Base-by-base conservation (phyloP, 805 yeast species). In the Groenewaldozyma salmanticensis region DNA sequence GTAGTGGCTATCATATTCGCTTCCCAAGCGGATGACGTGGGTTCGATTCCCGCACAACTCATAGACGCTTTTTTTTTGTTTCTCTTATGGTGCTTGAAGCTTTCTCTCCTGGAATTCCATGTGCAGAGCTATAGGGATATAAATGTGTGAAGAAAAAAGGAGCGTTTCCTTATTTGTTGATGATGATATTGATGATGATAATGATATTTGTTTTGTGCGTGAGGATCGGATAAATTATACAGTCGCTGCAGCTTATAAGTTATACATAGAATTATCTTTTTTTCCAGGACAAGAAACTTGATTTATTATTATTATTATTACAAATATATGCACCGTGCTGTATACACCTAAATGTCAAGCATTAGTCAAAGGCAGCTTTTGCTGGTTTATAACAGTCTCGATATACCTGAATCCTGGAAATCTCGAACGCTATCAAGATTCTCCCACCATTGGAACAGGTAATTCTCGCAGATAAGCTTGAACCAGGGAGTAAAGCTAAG, bases 401-500 rank as follows among this genome's bases (percentile, higher is more conserved):
- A 53, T 38, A 62, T 57, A 16, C 38, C 42, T 15, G 41, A 37
- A 38, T 72, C 73, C 42, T 62, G 59, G 51, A 62, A 65, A 32
- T 72, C 76, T 35, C 65, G 57, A 48, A 84, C 67, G 46, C 71
- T 65, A 56, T 75, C 78, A 47, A 88, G 67, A 45, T 75, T 70
- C 21, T 71, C 75, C 99, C 99, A 92, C 99, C 99, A 92, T 48
- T 82, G 70, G 66, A 83, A 92, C 56, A 92, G 68, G 56, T 84
- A 85, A 35, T 83, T 76, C 58, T 92, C 88, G 61, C 98, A 92
- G 52, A 92, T 92, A 50, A 92, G 74, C 63, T 85, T 86, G 69
- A 92, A 92, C 99, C 99, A 92, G 4, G 99, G 99, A 4, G 99
- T 92, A 65, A 92, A 92, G 7, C 75, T 68, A 47, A 82, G 69